These are phyloP conservation scores for Aureobasidium uvarum DNA, from an alignment of 2,329 filamentous ascomycete species.

Conservation along the genomic window DNA sequence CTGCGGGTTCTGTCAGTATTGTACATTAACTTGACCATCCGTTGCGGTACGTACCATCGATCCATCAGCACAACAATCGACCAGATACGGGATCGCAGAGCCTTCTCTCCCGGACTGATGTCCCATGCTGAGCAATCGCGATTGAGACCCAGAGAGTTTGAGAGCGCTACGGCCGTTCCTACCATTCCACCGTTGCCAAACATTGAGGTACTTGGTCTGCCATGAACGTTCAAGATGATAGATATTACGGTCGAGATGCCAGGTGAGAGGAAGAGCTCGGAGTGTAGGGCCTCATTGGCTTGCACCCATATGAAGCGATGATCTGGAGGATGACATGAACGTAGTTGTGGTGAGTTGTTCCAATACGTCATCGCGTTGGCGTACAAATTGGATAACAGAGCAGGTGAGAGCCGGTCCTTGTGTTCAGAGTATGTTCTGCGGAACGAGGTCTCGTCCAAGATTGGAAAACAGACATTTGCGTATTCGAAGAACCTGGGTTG, in stretches of 20 bases:
- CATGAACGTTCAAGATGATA: slow-evolving; percentile 43
- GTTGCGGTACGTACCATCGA: slow-evolving; percentile 44
- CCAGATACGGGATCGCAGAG: slow-evolving; percentile 54
- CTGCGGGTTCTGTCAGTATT: slow-evolving; percentile 32
- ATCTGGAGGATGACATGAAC: slow-evolving; percentile 41
- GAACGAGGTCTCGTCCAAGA: slow-evolving; percentile 43
- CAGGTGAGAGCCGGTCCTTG: slow-evolving; percentile 41
- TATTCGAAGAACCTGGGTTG: slow-evolving; percentile 42
- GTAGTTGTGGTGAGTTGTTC: slow-evolving; percentile 40
- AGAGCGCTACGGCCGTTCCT: slow-evolving; percentile 54
- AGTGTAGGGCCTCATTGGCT: slow-evolving; percentile 42
- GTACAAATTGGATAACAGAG: slow-evolving; percentile 43
- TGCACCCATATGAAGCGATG: slow-evolving; percentile 45
- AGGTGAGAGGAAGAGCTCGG: slow-evolving; percentile 44
- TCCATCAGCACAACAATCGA: slow-evolving; percentile 59
- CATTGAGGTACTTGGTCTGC: slow-evolving; percentile 43
- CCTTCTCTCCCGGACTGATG: slow-evolving; percentile 51
- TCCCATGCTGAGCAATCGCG: slow-evolving; percentile 56
- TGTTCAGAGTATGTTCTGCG: slow-evolving; percentile 34
- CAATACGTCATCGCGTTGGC: slow-evolving; percentile 42
- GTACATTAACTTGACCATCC: neutral
- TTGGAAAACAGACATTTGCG: slow-evolving; percentile 42
- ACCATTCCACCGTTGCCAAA: slow-evolving; percentile 54
- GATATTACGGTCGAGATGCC: slow-evolving; percentile 43
- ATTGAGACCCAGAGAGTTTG: slow-evolving; percentile 57